These are phyloP conservation scores for Leishmania gerbilli DNA, from an alignment of 208 protist species.

Conservation along the genomic window DNA sequence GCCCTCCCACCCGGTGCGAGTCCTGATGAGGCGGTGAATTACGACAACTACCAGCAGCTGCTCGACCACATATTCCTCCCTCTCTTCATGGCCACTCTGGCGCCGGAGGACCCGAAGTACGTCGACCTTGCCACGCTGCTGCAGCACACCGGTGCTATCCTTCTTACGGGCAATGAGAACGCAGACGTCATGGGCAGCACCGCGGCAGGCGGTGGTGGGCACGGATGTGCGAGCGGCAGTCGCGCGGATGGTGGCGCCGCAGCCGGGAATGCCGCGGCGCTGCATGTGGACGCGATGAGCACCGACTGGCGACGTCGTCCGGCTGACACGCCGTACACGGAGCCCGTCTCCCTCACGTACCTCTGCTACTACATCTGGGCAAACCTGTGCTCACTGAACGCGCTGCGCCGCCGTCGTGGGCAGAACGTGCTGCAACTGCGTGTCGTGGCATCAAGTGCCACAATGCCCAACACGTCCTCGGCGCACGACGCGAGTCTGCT, in stretches of 20 bases:
- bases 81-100: conserved; percentile 96
- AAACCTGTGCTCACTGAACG: conserved; percentile 97
- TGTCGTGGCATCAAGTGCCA: conserved; percentile 54
- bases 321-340: conserved; percentile 97
- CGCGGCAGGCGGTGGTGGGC: background rate
- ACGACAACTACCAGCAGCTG: conserved; percentile 95
- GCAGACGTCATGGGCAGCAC: conserved; percentile 55
- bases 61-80: conserved; percentile 98
- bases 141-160: conserved; percentile 92
- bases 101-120: conserved; percentile 89
- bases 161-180: conserved; percentile 96
- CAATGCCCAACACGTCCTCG: conserved; percentile 47
- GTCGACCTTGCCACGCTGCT: conserved; percentile 94
- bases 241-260: background rate
- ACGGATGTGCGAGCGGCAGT: background rate
- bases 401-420: conserved; percentile 81
- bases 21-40: conserved; percentile 27
- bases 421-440: conserved; percentile 95
- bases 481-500: conserved; percentile 44
- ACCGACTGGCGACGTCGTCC: conserved; percentile 60
- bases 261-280: background rate
- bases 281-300: background rate
- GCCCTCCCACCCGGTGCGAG: conserved; percentile 6
- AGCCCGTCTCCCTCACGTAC: conserved; percentile 90
- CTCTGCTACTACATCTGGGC: conserved; percentile 97